Evolutionary conservation across 768 basidiomycete species (phyloP).

Genomic region (Agrocybe pediades): DNA sequence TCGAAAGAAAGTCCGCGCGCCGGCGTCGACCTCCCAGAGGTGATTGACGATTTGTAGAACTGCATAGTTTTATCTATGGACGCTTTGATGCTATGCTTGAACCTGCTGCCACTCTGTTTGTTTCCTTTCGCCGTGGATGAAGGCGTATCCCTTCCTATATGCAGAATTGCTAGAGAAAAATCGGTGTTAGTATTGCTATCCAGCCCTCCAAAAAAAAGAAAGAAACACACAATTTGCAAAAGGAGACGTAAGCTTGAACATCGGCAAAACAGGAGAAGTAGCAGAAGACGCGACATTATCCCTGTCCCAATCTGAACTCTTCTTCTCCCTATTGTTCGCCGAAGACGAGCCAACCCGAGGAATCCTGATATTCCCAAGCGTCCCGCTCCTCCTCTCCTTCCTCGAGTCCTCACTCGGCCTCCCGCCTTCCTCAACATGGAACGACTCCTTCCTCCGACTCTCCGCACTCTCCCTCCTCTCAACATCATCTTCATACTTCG

Average conservation of each 20-base stretch:
- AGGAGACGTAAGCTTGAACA: conserved; percentile 29
- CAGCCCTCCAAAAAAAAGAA: neutral
- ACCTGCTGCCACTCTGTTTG: conserved; percentile 31
- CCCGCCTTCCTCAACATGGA: conserved; percentile 8
- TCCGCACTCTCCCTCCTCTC: conserved; percentile 28
- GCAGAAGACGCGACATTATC: conserved; percentile 26
- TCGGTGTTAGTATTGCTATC: conserved; percentile 6
- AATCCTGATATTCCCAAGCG: conserved; percentile 19
- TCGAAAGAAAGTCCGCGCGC: conserved; percentile 44
- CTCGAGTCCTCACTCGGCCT: conserved; percentile 10
- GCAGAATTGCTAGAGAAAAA: conserved; percentile 16
- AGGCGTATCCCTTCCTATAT: conserved; percentile 23
- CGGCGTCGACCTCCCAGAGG: conserved; percentile 43
- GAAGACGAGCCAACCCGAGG: conserved; percentile 4
- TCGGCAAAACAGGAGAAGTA: conserved; percentile 26
- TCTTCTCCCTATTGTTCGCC: neutral
- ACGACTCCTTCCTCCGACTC: conserved; percentile 26
- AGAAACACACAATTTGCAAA: conserved; percentile 29
- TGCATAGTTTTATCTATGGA: conserved; percentile 80
- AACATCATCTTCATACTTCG: neutral
- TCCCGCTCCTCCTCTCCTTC: conserved; percentile 18
- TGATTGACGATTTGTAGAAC: conserved; percentile 63
- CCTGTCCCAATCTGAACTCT: conserved; percentile 23
- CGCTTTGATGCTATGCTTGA: conserved; percentile 72
- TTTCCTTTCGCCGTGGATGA: conserved; percentile 27